Conservation (phyloP, 805 yeast species). For the Candida broadrunensis region DNA sequence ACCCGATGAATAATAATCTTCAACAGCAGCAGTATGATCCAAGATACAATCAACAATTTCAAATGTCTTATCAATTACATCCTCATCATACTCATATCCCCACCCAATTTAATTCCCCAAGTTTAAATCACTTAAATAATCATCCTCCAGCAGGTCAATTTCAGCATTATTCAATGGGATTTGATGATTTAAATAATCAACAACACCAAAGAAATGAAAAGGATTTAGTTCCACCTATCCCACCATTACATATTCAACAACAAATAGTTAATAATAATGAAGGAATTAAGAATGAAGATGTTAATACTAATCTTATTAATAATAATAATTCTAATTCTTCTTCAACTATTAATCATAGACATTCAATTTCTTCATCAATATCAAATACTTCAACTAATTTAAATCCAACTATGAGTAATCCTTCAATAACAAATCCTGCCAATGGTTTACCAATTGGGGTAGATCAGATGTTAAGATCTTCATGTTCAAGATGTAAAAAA, state of each 20-base stretch:
- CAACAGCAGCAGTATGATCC: conserved; percentile 1
- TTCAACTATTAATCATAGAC: not conserved
- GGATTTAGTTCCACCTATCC: conserved; percentile 31
- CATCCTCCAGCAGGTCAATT: conserved; percentile 2
- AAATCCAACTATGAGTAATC: not conserved
- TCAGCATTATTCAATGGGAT: not conserved
- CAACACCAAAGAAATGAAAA: conserved; percentile 5
- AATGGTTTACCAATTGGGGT: not conserved
- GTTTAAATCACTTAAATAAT: not conserved
- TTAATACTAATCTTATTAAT: not conserved
- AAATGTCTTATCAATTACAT: conserved; percentile 10
- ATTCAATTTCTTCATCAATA: not conserved
- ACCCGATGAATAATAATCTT: not conserved
- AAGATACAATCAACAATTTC: conserved; percentile 1
- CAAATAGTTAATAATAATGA: conserved; percentile 18
- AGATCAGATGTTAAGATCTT: conserved; percentile 29
- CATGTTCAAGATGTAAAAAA: conserved; percentile 61
- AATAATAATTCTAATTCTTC: too few relatives aligned
- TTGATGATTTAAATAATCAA: not conserved
- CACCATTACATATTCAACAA: conserved; percentile 44
- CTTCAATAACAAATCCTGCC: not conserved
- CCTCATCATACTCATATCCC: conserved; percentile 1
- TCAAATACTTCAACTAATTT: conserved; percentile 1
- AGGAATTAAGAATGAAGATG: not conserved
- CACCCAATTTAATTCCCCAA: not conserved